A percentile compares a stretch with the other conserved stretches of the same genome.
These are phyloP conservation scores for Pseudopediastrum boryanum DNA, from an alignment of 139 green algal species.

Conservation along the genomic window DNA sequence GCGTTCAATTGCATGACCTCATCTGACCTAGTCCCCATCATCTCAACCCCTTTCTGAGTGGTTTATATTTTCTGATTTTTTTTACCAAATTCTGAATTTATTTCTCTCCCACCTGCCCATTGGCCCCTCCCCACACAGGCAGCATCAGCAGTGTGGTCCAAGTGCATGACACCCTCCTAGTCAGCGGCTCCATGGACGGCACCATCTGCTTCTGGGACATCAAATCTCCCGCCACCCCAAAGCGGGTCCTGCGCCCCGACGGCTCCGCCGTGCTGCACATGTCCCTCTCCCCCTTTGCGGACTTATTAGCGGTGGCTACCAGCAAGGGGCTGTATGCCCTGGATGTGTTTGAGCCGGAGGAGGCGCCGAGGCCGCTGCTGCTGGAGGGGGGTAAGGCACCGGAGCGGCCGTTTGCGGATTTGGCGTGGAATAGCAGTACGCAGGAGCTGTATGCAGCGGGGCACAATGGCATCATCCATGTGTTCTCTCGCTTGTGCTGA, in stretches of 20 bases:
- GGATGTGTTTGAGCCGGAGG: not conserved
- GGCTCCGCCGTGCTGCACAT: not conserved
- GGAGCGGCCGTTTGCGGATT: not conserved
- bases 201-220: too few species aligned
- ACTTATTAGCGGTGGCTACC: not conserved
- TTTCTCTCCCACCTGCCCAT: too few species aligned
- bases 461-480: not conserved
- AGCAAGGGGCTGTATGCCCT: not conserved
- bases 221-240: too few species aligned
- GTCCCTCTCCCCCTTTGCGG: not conserved
- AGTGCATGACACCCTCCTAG: conserved; percentile 32
- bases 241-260: not conserved
- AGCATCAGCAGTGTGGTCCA: conserved; percentile 30
- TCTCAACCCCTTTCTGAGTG: too few species aligned
- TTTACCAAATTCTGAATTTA: too few species aligned
- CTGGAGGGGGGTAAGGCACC: too few species aligned
- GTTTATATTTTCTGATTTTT: too few species aligned
- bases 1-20: too few species aligned
- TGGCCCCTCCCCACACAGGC: conserved; percentile 5
- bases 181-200: conserved; percentile 30
- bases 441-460: not conserved
- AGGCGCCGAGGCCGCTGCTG: too few species aligned
- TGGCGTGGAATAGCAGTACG: not conserved
- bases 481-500: not conserved
- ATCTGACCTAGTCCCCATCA: too few species aligned